These are phyloP conservation scores for Geotrichum bryndzae DNA, from an alignment of 1,139 yeast species.

Conservation along the genomic window DNA sequence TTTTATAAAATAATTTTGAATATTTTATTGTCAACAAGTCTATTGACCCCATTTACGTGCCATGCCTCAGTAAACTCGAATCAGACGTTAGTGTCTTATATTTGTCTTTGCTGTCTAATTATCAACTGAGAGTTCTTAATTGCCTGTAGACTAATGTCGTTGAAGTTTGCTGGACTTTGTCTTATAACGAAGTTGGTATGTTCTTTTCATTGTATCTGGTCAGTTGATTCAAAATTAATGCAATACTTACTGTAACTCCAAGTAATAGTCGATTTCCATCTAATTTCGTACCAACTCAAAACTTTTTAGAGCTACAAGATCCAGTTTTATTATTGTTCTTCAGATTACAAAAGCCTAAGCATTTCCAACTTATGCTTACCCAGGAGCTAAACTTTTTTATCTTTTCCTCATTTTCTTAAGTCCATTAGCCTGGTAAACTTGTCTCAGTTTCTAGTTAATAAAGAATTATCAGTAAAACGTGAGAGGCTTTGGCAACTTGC, in stretches of 20 bases:
- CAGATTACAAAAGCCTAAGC: background rate
- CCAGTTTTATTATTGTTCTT: background rate
- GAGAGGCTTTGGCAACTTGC: background rate
- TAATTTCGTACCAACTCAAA: background rate
- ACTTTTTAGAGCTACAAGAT: background rate
- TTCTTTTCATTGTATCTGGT: background rate
- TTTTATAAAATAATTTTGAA: no score
- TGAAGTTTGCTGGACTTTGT: background rate
- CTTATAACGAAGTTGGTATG: no score
- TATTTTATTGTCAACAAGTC: no score
- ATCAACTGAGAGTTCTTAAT: background rate
- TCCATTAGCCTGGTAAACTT: background rate
- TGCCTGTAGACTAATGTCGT: background rate
- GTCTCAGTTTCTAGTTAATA: background rate
- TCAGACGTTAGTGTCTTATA: no score
- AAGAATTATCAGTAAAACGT: background rate
- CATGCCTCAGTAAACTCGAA: no score
- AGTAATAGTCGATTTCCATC: background rate
- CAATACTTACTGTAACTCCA: background rate
- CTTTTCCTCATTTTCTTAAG: background rate
- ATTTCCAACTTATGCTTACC: background rate
- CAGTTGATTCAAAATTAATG: no score
- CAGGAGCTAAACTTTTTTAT: background rate
- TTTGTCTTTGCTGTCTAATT: background rate
- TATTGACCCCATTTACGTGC: no score